Base-by-base conservation (phyloP, 495 filamentous ascomycete species). In the Neurospora africana region DNA sequence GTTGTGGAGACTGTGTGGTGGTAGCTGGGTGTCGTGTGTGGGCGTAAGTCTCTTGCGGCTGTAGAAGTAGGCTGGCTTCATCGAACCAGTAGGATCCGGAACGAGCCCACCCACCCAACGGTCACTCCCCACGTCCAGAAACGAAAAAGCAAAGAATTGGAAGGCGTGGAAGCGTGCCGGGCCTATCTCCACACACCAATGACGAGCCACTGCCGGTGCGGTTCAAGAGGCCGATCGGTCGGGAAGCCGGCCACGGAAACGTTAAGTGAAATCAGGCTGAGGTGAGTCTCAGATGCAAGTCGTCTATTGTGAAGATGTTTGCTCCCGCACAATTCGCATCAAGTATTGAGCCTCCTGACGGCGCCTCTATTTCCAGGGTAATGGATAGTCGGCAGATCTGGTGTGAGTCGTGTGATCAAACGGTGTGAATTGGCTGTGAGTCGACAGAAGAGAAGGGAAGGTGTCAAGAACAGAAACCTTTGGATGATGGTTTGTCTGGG, bases 401-500 rank as follows among this genome's bases (percentile, higher is more conserved):
- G 13, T 27, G 53, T 35, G 53, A 65, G 53, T 19, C 30, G 53
- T 19, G 23, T 65, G 27, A 65, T 65, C n/a, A 3, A 33, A 65
- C 53, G 53, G 53, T 65, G 53, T 65, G 53, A 33, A 65, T 65
- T 33, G 53, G 53, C 15, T 9, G 13, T 33, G 53, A 15, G 11
- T 65, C 35, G 53, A 65, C 53, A 65, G 53, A 65, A 65, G 53
- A 65, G 53, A 65, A 65, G 53, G 53, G 53, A 33, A 65, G 53
- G 15, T 65, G 27, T 65, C 53, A 27, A 65, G 27, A 19, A 65
- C 53, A 65, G 53, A 65, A 65, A 65, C 53, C 53, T 33, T 33
- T 65, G 53, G 53, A 61, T 17, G 53, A 70, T 40, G 71, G 67
- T 68, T 74, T 69, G 71, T 75, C 73, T 73, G 75, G 74, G 75